Conservation (phyloP, 2,329 filamentous ascomycete species). For the Graphilbum fragrans region DNA sequence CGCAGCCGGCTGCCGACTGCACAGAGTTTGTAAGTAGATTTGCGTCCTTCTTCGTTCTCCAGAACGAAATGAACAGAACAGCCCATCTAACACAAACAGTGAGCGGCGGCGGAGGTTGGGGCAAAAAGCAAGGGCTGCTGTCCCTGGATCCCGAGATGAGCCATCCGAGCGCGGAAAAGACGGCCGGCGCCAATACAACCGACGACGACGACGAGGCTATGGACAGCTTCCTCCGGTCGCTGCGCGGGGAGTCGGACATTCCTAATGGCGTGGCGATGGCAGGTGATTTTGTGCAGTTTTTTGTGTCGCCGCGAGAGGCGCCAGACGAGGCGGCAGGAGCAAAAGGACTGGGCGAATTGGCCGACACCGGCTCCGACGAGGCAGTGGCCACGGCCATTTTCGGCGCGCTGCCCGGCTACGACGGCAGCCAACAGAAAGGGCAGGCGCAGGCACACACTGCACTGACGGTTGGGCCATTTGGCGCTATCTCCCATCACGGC, state of each 20-base stretch:
- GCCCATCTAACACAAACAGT: conserved; percentile 24
- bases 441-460: neutral
- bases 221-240: conserved; percentile 38
- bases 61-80: neutral
- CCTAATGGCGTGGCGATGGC: conserved; percentile 43
- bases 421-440: neutral
- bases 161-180: conserved; percentile 29
- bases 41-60: no score
- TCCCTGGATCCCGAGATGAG: conserved; percentile 61
- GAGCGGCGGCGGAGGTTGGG: conserved; percentile 78
- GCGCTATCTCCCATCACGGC: conserved; percentile 49
- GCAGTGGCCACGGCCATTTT: neutral
- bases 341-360: neutral
- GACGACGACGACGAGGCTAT: conserved; percentile 38
- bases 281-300: conserved; percentile 57
- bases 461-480: conserved; percentile 36
- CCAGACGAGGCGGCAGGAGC: no score
- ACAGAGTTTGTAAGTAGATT: conserved; percentile 31
- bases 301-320: conserved; percentile 31
- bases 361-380: neutral
- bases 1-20: conserved; percentile 30
- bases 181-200: no score
- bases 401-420: conserved; percentile 6
- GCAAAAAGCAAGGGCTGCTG: conserved; percentile 63
- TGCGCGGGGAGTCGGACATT: conserved; percentile 20